phyloP scores from a whole-genome alignment of 768 basidiomycete species.

The Lactarius hatsudake region DNA sequence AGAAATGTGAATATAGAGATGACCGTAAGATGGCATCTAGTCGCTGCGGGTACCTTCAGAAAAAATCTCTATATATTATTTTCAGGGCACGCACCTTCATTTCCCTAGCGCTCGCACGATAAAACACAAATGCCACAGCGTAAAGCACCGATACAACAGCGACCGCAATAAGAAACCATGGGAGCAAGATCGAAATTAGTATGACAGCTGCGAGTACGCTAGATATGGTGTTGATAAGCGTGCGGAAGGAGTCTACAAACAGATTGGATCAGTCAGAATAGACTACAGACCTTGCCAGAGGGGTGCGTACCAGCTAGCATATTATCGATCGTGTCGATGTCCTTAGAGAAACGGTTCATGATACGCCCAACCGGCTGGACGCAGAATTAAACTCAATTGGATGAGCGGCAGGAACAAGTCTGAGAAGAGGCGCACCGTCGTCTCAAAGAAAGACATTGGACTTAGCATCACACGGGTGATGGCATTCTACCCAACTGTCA shows the following conservation, averaged over 20 bases:
- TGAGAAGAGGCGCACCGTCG: constrained; percentile 47
- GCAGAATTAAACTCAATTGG: constrained; percentile 18
- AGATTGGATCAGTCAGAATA: constrained; percentile 4
- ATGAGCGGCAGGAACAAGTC: constrained; percentile 13
- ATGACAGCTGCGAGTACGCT: constrained; percentile 74
- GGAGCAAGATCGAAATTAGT: constrained; percentile 70
- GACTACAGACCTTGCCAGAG: neutral
- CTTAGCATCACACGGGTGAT: constrained; percentile 74
- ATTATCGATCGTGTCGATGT: constrained; percentile 82
- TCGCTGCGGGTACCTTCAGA: constrained; percentile 38
- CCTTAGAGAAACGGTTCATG: constrained; percentile 88
- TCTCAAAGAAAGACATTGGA: constrained; percentile 90
- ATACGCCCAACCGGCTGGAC: constrained; percentile 75
- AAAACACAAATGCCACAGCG: constrained; percentile 72
- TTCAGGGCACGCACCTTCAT: constrained; percentile 51
- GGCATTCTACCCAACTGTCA: constrained; percentile 43
- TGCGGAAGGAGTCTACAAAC: constrained; percentile 63
- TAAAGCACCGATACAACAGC: constrained; percentile 60
- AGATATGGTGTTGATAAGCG: constrained; percentile 62
- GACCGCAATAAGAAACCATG: constrained; percentile 83
- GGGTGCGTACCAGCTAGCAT: constrained; percentile 48
- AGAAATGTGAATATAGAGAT: constrained; percentile 88
- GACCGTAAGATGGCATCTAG: constrained; percentile 82
- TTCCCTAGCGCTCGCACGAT: constrained; percentile 82
- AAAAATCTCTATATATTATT: neutral